Evolutionary conservation across 768 basidiomycete species (phyloP).

Genomic region (Grammothele lineata): DNA sequence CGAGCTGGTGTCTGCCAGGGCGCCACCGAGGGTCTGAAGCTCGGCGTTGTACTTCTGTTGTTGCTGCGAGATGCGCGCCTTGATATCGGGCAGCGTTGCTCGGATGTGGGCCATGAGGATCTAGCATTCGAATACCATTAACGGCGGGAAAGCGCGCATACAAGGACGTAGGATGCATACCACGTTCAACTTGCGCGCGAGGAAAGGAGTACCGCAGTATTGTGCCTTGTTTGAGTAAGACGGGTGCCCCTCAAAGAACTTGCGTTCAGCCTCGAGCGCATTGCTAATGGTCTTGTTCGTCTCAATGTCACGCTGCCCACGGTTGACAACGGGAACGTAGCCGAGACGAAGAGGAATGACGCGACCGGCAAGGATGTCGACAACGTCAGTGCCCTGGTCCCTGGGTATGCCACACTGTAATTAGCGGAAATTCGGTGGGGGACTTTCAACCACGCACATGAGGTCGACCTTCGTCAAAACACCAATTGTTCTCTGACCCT

Average conservation of each 20-base stretch:
- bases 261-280: conserved; percentile 85
- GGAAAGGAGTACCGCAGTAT: conserved; percentile 96
- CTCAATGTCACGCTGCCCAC: conserved; percentile 97
- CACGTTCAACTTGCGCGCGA: conserved; percentile 93
- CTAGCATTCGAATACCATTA: conserved; percentile 46
- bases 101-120: conserved; percentile 99
- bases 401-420: conserved; percentile 36
- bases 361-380: conserved; percentile 96
- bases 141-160: conserved; percentile 53
- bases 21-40: conserved; percentile 78
- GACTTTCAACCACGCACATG: conserved; percentile 58
- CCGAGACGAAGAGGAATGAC: conserved; percentile 95
- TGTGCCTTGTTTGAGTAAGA: conserved; percentile 93
- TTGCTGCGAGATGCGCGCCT: conserved; percentile 88
- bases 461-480: conserved; percentile 97
- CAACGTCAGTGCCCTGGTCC: conserved; percentile 97
- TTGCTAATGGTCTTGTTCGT: conserved; percentile 74
- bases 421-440: conserved; percentile 10
- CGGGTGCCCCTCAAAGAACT: conserved; percentile 92
- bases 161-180: conserved; percentile 37
- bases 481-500: conserved; percentile 95
- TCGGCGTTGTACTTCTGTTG: conserved; percentile 86
- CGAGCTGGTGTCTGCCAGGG: conserved; percentile 78
- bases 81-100: conserved; percentile 97
- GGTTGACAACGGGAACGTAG: conserved; percentile 98